phyloP scores from a whole-genome alignment of 2,329 filamentous ascomycete genomes.

The Aaosphaeria arxii region DNA sequence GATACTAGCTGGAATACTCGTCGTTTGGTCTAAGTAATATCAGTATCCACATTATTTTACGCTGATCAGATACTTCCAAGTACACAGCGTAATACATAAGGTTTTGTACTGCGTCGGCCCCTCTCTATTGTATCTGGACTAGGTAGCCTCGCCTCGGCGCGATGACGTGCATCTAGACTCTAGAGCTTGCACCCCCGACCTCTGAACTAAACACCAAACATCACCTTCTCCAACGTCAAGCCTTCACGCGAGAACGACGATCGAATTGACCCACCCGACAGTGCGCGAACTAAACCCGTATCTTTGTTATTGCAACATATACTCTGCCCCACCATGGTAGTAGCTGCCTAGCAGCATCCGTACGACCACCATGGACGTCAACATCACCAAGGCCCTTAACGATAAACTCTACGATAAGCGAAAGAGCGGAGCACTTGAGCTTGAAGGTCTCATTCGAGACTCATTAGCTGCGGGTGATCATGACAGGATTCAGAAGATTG shows the following conservation, averaged over 20 bases:
- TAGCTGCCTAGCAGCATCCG: slow-evolving; percentile 6
- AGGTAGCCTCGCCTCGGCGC: slow-evolving; percentile 11
- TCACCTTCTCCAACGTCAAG: no score
- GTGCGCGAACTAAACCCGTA: no score
- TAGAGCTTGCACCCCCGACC: neutral
- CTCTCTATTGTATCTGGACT: neutral
- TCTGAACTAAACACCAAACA: no score
- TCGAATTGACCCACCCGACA: no score
- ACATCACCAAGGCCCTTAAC: slow-evolving; percentile 86
- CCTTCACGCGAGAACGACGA: no score
- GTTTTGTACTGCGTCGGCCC: no score
- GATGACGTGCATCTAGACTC: slow-evolving; percentile 22
- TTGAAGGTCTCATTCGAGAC: slow-evolving; percentile 88
- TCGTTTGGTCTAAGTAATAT: no score
- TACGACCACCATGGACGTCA: slow-evolving; percentile 68
- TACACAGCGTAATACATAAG: no score
- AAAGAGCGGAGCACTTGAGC: slow-evolving; percentile 91
- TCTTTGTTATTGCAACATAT: no score
- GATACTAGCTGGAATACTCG: no score
- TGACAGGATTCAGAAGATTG: slow-evolving; percentile 77
- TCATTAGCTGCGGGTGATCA: slow-evolving; percentile 74
- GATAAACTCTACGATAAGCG: slow-evolving; percentile 99
- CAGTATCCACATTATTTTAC: no score
- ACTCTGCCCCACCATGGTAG: neutral
- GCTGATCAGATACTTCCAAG: no score